Evolutionary conservation across 1,284 basidiomycete species (phyloP).

Genomic region (Trichosporon asahii): DNA sequence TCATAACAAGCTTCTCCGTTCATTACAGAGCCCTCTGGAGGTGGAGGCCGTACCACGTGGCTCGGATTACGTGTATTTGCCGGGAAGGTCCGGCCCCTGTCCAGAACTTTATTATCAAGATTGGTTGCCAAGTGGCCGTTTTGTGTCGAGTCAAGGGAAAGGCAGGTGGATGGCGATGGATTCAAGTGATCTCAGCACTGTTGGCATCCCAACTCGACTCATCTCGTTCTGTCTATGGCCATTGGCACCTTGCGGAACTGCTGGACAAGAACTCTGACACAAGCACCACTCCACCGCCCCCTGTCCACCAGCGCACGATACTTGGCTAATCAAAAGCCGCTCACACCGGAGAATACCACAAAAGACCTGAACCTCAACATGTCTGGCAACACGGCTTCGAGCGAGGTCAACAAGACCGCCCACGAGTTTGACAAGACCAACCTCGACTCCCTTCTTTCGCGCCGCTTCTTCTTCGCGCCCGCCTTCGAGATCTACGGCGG

Average conservation of each 20-base stretch:
- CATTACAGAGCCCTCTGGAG: background rate
- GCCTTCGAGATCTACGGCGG: conserved; percentile 99
- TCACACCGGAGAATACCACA: background rate
- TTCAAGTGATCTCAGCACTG: background rate
- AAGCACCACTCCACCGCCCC: conserved; percentile 10
- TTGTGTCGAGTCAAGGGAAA: conserved; percentile 7
- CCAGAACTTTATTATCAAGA: conserved; percentile 7
- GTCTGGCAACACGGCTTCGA: conserved; percentile 18
- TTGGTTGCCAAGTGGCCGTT: conserved; percentile 6
- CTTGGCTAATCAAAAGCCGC: background rate
- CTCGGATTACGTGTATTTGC: background rate
- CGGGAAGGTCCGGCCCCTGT: background rate
- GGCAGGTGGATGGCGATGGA: background rate
- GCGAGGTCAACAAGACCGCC: conserved; percentile 70
- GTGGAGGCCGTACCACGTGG: background rate
- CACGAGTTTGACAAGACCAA: conserved; percentile 86
- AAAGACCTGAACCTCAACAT: background rate
- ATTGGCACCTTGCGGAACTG: conserved; percentile 16
- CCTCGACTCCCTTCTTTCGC: conserved; percentile 81
- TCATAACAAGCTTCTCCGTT: background rate
- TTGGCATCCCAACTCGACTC: background rate
- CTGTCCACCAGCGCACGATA: conserved; percentile 10
- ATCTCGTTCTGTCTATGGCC: conserved; percentile 17
- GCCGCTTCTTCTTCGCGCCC: conserved; percentile 96
- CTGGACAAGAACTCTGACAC: conserved; percentile 20